Conservation (phyloP, 164 flowering plant genomes). For the Cinnamomum chago region DNA sequence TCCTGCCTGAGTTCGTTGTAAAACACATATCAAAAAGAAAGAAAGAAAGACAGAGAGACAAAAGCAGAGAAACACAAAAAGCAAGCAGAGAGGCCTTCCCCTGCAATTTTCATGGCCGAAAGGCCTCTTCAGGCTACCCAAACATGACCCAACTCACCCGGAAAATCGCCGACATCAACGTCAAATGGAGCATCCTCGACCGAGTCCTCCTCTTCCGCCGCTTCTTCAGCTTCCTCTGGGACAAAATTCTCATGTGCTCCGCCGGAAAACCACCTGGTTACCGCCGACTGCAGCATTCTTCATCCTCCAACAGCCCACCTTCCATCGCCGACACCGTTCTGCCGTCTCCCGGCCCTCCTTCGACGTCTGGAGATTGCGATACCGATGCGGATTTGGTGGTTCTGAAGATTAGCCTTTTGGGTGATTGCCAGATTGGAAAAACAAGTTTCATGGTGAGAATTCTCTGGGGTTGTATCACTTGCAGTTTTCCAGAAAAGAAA, state of each 20-base stretch:
- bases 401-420: constrained; percentile 80
- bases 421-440: constrained; percentile 92
- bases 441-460: constrained; percentile 77
- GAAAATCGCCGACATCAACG: constrained; percentile 33
- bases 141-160: constrained; percentile 65
- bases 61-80: not conserved
- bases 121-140: constrained; percentile 11
- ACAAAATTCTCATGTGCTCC: constrained; percentile 54
- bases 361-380: constrained; percentile 30
- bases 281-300: constrained; percentile 30
- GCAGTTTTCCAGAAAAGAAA: not conserved
- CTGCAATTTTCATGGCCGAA: constrained; percentile 12
- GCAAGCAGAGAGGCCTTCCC: not conserved
- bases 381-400: constrained; percentile 67
- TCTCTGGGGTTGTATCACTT: not conserved
- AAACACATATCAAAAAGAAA: not conserved
- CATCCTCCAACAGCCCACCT: constrained; percentile 6
- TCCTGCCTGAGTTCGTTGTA: constrained; percentile 6
- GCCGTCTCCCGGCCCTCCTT: constrained; percentile 7
- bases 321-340: constrained; percentile 14
- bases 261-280: constrained; percentile 36
- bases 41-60: not conserved
- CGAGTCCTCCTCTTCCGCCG: constrained; percentile 37
- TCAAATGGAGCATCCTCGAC: constrained; percentile 36
- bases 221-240: constrained; percentile 57